Percentiles rank a stretch among this genome's conserved stretches.
Conservation (phyloP, 2,329 filamentous ascomycete genomes). For the Aspergillus vadensis region DNA sequence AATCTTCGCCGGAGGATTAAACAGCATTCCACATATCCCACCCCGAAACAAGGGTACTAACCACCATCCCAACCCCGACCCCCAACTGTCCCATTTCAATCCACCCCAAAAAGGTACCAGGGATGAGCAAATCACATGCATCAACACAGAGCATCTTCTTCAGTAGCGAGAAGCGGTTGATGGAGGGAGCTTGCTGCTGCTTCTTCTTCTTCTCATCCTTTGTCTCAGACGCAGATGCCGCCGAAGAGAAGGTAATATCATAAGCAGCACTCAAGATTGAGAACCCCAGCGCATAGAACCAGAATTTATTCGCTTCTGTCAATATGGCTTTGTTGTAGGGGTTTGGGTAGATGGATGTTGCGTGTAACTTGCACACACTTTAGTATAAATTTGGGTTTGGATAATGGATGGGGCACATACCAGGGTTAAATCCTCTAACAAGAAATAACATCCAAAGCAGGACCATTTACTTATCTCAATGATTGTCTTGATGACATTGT, state of each 20-base stretch:
- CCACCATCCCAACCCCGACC: conserved; percentile 61
- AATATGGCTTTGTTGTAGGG: conserved; percentile 52
- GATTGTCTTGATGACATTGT: conserved; percentile 27
- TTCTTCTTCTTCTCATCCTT: conserved; percentile 26
- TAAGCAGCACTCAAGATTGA: conserved; percentile 45
- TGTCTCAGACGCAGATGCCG: conserved; percentile 20
- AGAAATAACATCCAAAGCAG: conserved; percentile 66
- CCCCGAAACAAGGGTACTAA: conserved; percentile 64
- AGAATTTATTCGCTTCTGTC: conserved; percentile 67
- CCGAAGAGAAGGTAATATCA: conserved; percentile 24
- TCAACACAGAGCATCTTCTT: conserved; percentile 57
- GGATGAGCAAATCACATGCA: conserved; percentile 63
- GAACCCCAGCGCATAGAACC: conserved; percentile 64
- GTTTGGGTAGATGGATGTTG: conserved; percentile 53
- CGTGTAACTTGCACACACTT: conserved; percentile 42
- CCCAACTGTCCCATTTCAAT: conserved; percentile 53
- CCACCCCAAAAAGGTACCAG: conserved; percentile 64
- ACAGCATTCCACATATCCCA: conserved; percentile 59
- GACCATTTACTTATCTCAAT: conserved; percentile 61
- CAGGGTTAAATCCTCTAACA: conserved; percentile 67
- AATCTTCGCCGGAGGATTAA: neutral
- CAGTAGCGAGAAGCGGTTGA: conserved; percentile 31
- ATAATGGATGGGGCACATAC: conserved; percentile 45
- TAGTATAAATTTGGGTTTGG: too few species aligned
- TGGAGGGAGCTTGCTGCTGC: conserved; percentile 21